Base-by-base conservation (phyloP, 768 basidiomycete genomes). In the Dendrothele bispora region DNA sequence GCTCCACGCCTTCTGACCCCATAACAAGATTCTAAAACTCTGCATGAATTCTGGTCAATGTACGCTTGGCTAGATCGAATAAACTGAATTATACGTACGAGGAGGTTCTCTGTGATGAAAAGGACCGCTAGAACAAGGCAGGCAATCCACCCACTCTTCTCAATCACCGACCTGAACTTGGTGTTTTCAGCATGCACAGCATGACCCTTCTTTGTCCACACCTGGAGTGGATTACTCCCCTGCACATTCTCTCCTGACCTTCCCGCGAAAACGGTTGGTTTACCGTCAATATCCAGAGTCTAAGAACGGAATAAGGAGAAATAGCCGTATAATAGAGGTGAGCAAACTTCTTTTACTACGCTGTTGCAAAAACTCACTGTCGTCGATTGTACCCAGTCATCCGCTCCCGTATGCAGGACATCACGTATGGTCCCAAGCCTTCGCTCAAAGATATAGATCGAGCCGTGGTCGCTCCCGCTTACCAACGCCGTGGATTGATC, bases 381-480 rank as follows among this genome's bases (percentile, higher is more conserved):
- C 8, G 34, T 30, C 7, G 27, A 29, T 30, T 43, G 42, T 12
- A 43, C 42, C 28, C 42, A 30, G 7, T 43, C 42, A 20, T 29
- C 22, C 3, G 24, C 27, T 3, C 42, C 27, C 4, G 17, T 43
- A 20, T 17, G 3, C 18, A 43, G 29, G 3, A 17, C n/a, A 17
- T 43, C 42, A 21, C 3, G 7, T 8, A 43, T 18, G 22, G 5
- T 2, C 7, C 42, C 42, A 5, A 30, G 36, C 12, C 45, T 14
- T 26, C 45, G 12, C 26, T 46, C 45, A 18, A 46, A 46, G 3
- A 37, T 18, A 20, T 46, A 46, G 8, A 46, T 24, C 3, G 12
- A 21, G n/a, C 45, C 45, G 34, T 46, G 45, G 22, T 46, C 45
- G 35, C 45, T 46, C 3, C 45, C 45, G 25, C 34, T 46, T 5